Conservation (phyloP, 176 grass and related monocot genomes). For the Oryza australiensis region DNA sequence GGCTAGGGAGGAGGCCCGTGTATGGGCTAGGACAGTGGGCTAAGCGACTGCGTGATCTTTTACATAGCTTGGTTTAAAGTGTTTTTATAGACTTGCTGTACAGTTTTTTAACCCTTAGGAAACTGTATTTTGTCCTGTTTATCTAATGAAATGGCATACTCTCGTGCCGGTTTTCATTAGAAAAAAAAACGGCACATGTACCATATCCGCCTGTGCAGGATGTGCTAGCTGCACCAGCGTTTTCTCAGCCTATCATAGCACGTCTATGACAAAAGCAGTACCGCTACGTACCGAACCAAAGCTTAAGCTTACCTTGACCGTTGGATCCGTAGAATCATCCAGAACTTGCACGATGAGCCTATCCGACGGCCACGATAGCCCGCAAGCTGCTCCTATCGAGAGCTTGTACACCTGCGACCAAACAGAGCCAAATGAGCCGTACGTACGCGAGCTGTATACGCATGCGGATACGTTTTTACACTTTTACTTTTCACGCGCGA, state of each 20-base stretch:
- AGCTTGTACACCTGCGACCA: conserved; percentile 82
- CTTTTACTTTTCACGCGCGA: background rate
- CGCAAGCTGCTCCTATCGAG: conserved; percentile 81
- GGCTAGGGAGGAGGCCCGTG: too few species aligned
- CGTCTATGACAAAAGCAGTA: background rate
- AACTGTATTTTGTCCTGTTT: too few species aligned
- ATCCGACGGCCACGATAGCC: conserved; percentile 86
- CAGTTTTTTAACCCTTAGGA: too few species aligned
- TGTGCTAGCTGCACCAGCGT: too few species aligned
- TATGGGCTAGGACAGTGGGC: too few species aligned
- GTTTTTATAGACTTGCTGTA: too few species aligned
- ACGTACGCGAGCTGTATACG: background rate
- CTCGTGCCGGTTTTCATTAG: too few species aligned
- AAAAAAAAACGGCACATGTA: too few species aligned
- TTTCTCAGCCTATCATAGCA: background rate
- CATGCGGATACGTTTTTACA: background rate
- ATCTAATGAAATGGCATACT: too few species aligned
- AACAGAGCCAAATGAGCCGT: background rate
- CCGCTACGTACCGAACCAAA: background rate
- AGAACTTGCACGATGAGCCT: conserved; percentile 84
- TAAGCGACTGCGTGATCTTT: too few species aligned
- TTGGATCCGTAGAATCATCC: conserved; percentile 92
- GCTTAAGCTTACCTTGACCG: conserved; percentile 61
- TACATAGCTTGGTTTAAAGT: too few species aligned
- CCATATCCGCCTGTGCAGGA: too few species aligned